Evolutionary conservation across 192 early-diverging fungal genomes (phyloP).

Genomic region (Backusella tarrabulga): DNA sequence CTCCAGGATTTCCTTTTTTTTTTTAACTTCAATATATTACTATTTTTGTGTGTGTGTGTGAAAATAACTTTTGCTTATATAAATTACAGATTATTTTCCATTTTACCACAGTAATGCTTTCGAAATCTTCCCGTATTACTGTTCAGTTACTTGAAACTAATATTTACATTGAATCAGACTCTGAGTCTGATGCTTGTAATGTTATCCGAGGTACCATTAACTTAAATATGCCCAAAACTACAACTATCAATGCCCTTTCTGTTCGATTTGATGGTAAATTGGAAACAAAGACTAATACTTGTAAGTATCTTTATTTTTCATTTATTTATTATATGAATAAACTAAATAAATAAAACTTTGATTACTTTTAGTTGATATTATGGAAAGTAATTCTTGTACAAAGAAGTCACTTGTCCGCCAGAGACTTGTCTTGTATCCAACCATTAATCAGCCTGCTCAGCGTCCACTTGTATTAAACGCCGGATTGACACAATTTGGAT

Average conservation of each 20-base stretch:
- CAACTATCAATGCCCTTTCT: not conserved
- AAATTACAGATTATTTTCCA: not conserved
- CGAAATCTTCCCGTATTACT: slow-evolving; percentile 1
- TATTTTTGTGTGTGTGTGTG: not conserved
- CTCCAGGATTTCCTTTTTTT: not conserved
- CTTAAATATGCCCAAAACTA: not conserved
- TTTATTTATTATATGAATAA: not conserved
- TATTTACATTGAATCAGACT: not conserved
- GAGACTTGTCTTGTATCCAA: not conserved
- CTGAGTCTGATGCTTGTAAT: not conserved
- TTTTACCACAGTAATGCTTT: not conserved
- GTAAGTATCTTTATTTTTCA: not conserved
- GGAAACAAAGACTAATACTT: not conserved
- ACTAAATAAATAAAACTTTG: not conserved
- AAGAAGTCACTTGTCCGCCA: slow-evolving; percentile 1
- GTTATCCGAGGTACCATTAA: slow-evolving; percentile 7
- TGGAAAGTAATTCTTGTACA: not conserved
- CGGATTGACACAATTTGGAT: slow-evolving; percentile 4
- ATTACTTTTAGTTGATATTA: not conserved
- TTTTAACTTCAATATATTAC: not conserved
- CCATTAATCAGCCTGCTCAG: not conserved
- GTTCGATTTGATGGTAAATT: slow-evolving; percentile 6
- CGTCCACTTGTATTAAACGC: slow-evolving; percentile 2
- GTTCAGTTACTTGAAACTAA: slow-evolving; percentile 14
- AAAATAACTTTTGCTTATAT: not conserved